Evolutionary conservation across 2,329 filamentous ascomycete species (phyloP).

Genomic region (Fusarium mexicanum): DNA sequence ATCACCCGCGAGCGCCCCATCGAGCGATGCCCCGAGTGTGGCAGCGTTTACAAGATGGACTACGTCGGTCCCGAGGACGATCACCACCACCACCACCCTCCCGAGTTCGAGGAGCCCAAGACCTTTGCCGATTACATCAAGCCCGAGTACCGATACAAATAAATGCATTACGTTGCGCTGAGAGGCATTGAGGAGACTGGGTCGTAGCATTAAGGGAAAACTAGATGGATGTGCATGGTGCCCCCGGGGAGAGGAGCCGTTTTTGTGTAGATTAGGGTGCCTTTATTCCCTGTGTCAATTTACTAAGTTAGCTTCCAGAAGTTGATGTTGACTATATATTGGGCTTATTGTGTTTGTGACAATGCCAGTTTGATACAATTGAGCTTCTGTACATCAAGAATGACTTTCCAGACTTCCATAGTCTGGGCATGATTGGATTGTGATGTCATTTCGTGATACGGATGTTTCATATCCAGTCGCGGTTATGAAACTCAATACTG

Average conservation of each 20-base stretch:
- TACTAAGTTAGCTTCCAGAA: conserved; percentile 46
- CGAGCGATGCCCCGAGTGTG: conserved; percentile 97
- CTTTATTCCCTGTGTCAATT: conserved; percentile 50
- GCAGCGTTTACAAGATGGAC: conserved; percentile 97
- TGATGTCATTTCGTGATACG: conserved; percentile 30
- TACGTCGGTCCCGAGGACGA: conserved; percentile 88
- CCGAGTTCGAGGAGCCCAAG: conserved; percentile 86
- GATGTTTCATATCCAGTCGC: not conserved
- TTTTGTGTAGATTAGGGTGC: conserved; percentile 56
- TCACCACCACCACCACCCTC: conserved; percentile 67
- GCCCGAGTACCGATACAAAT: conserved; percentile 87
- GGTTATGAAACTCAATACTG: not conserved
- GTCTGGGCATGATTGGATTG: not conserved
- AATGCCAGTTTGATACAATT: not conserved
- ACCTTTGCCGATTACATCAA: conserved; percentile 96
- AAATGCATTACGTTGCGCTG: conserved; percentile 45
- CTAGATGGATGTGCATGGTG: conserved; percentile 36
- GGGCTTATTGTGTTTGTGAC: not conserved
- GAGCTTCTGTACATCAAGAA: not conserved
- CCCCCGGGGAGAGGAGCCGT: conserved; percentile 37
- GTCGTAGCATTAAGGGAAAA: conserved; percentile 41
- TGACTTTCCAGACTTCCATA: not conserved
- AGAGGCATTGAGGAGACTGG: conserved; percentile 17
- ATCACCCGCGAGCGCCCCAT: conserved; percentile 88
- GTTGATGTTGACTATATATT: conserved; percentile 38